A percentile compares a stretch with the other conserved stretches of the same genome.
Evolutionary conservation across 345 rosid species (phyloP).

Genomic region (Brassica napus): DNA sequence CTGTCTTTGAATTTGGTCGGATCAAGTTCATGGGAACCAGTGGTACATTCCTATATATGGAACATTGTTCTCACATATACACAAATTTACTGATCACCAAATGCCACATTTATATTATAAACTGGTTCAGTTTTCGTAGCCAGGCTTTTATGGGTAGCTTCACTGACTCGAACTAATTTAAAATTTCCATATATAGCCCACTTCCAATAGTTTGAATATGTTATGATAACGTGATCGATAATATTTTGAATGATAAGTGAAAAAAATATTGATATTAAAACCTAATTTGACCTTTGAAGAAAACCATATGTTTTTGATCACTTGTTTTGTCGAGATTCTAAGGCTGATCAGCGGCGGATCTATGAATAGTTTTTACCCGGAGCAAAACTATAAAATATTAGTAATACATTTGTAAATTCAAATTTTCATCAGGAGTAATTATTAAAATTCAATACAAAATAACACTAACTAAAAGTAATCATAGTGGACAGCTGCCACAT

Average conservation of each 20-base stretch:
- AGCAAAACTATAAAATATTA: too few species aligned
- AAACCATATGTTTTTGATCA: too few species aligned
- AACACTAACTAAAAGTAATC: too few species aligned
- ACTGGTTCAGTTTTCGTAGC: constrained; percentile 21
- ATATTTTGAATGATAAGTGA: neutral
- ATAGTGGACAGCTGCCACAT: too few species aligned
- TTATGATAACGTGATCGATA: neutral
- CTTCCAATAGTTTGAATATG: neutral
- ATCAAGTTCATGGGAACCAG: constrained; percentile 35
- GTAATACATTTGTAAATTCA: too few species aligned
- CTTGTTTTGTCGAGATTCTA: too few species aligned
- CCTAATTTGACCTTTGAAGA: too few species aligned
- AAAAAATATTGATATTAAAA: neutral
- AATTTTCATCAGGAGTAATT: too few species aligned
- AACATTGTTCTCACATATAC: constrained; percentile 11
- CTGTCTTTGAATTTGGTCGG: constrained; percentile 35
- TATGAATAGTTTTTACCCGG: too few species aligned
- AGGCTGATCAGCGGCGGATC: too few species aligned
- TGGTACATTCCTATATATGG: constrained; percentile 19
- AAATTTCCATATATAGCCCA: neutral
- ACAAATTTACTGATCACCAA: constrained; percentile 27
- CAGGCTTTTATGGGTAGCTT: constrained; percentile 22
- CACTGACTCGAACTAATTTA: constrained; percentile 8
- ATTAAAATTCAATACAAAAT: too few species aligned
- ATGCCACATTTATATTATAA: constrained; percentile 24